Conservation (phyloP, 768 basidiomycete species). For the Psilocybe cyanescens region DNA sequence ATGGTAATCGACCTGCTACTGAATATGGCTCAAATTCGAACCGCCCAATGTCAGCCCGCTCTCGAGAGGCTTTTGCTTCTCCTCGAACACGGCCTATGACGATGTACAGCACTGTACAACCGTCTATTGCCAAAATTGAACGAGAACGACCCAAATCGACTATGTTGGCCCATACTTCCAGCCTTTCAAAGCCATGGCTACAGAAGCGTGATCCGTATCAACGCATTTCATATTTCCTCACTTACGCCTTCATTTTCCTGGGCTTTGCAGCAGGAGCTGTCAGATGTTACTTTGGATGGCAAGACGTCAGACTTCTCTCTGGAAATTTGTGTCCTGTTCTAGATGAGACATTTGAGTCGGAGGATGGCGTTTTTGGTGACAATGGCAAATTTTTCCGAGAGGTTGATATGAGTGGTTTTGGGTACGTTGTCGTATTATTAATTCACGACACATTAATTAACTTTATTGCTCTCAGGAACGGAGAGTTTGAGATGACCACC, state of each 20-base stretch:
- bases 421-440: slow-evolving; percentile 46
- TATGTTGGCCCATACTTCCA: slow-evolving; percentile 39
- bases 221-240: slow-evolving; percentile 63
- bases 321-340: slow-evolving; percentile 68
- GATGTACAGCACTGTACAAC: slow-evolving; percentile 51
- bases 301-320: slow-evolving; percentile 46
- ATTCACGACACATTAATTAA: slow-evolving; percentile 3
- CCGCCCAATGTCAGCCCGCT: slow-evolving; percentile 40
- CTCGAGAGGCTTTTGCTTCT: slow-evolving; percentile 61
- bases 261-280: slow-evolving; percentile 58
- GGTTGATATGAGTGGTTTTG: slow-evolving; percentile 86
- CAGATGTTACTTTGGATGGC: slow-evolving; percentile 62
- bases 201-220: slow-evolving; percentile 55
- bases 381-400: slow-evolving; percentile 76
- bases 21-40: slow-evolving; percentile 32
- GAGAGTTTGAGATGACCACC: slow-evolving; percentile 90
- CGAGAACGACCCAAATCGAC: slow-evolving; percentile 54
- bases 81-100: slow-evolving; percentile 64
- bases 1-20: slow-evolving; percentile 37
- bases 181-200: slow-evolving; percentile 69
- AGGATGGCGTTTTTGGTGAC: slow-evolving; percentile 59
- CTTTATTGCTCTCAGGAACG: slow-evolving; percentile 50
- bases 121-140: slow-evolving; percentile 40
- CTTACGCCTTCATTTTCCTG: slow-evolving; percentile 60
- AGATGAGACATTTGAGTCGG: slow-evolving; percentile 74